These are phyloP conservation scores for Cladochytrium tenue DNA, from an alignment of 371 early-diverging fungal genomes.

Conservation along the genomic window DNA sequence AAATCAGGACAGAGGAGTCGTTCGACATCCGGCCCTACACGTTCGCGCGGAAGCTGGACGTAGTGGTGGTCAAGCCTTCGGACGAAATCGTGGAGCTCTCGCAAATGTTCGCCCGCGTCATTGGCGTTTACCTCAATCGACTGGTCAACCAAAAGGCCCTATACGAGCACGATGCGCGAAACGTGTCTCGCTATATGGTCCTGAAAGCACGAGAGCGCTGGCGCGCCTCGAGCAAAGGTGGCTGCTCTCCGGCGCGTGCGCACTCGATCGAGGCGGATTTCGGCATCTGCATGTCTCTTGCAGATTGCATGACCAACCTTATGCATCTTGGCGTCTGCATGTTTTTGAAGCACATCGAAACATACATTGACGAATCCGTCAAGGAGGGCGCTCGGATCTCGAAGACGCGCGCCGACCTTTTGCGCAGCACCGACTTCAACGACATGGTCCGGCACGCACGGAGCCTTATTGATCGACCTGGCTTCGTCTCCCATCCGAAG, in stretches of 20 bases:
- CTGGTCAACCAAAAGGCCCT: slow-evolving; percentile 49
- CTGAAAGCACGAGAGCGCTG: slow-evolving; percentile 48
- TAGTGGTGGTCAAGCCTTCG: slow-evolving; percentile 64
- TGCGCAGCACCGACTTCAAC: slow-evolving; percentile 37
- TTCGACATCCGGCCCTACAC: slow-evolving; percentile 78
- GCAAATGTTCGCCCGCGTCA: slow-evolving; percentile 35
- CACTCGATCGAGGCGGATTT: slow-evolving; percentile 45
- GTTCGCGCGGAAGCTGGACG: slow-evolving; percentile 66
- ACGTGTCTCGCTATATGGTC: slow-evolving; percentile 49
- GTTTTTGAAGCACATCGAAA: slow-evolving; percentile 53
- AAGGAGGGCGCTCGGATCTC: slow-evolving; percentile 24
- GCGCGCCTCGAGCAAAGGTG: slow-evolving; percentile 6
- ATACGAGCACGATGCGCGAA: slow-evolving; percentile 42
- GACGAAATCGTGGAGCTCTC: slow-evolving; percentile 58
- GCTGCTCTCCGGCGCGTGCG: not conserved
- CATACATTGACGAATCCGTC: slow-evolving; percentile 37
- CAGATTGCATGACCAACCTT: slow-evolving; percentile 51
- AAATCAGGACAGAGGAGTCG: slow-evolving; percentile 88
- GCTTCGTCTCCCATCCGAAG: slow-evolving; percentile 82
- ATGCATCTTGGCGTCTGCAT: slow-evolving; percentile 64
- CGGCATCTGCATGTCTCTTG: slow-evolving; percentile 44
- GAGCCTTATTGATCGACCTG: slow-evolving; percentile 36
- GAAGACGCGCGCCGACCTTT: slow-evolving; percentile 34
- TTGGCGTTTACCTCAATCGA: slow-evolving; percentile 49
- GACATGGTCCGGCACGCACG: slow-evolving; percentile 42